Evolutionary conservation across 1,284 basidiomycete genomes (phyloP).

Genomic region (Ceratobasidium sp.): DNA sequence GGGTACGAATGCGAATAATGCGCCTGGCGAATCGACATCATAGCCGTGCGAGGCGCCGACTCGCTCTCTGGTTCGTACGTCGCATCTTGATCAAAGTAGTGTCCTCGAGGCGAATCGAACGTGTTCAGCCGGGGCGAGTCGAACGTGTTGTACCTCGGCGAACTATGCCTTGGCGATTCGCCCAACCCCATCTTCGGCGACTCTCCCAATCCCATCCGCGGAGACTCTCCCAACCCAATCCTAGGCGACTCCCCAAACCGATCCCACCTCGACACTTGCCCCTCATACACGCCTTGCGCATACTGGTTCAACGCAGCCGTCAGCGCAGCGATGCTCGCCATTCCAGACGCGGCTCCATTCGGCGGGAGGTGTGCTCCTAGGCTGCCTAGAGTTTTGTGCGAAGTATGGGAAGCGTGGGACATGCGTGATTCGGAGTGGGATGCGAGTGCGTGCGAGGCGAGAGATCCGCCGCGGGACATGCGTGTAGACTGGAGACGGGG

Average conservation of each 20-base stretch:
- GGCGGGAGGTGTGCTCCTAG: slow-evolving; percentile 17
- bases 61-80: background rate
- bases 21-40: slow-evolving; percentile 62
- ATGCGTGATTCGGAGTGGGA: slow-evolving; percentile 14
- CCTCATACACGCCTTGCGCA: slow-evolving; percentile 25
- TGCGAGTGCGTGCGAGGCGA: slow-evolving; percentile 52
- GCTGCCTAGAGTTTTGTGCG: background rate
- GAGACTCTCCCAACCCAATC: background rate
- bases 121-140: slow-evolving; percentile 1
- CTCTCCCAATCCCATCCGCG: background rate
- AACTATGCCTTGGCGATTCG: background rate
- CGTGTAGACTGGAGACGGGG: slow-evolving; percentile 53
- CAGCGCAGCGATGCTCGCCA: slow-evolving; percentile 39
- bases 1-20: slow-evolving; percentile 32
- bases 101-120: slow-evolving; percentile 6
- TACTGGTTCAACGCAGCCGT: slow-evolving; percentile 39
- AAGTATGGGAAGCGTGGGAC: background rate
- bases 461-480: slow-evolving; percentile 55
- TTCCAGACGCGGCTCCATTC: slow-evolving; percentile 33
- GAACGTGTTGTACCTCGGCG: background rate
- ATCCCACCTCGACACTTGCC: background rate
- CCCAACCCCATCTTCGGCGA: background rate
- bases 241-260: slow-evolving; percentile 10
- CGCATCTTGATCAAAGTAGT: background rate
- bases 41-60: slow-evolving; percentile 20